Evolutionary conservation across 1,284 basidiomycete species (phyloP), one percentile per base, ranked within the genome.

Genomic region (Stygiomarasmius scandens): DNA sequence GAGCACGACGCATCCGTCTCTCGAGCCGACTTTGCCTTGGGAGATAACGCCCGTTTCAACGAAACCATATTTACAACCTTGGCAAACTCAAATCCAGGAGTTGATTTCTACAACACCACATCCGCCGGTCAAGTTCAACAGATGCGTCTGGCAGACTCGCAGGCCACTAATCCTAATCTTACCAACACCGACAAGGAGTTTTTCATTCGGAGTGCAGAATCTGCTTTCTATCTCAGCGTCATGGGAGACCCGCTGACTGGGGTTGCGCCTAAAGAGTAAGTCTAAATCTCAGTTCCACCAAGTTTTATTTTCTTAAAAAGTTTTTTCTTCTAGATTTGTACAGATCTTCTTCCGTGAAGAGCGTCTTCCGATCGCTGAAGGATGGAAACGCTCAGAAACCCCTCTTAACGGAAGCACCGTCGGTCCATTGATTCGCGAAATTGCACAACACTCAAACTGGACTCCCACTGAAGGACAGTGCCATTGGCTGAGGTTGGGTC

Each of bases 1-100:
- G 63, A 64, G 41, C 64, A 63, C 41, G 61, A 65, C 36, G 64
- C 61, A 2, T 65, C 64, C 29, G 32, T 64, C 6, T 65, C 64
- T 9, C 64, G 65, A 22, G 56, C 24, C 2, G 65, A 65, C 48
- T 58, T 55, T 51, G 63, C 58, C 11, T 10, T 54, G 10, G 65
- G 65, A 2, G 63, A 65, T 53, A 63, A 66, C 51, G 47, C 43
- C 10, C 48, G 49, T 29, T 65, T 65, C 59, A 65, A 65, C 56
- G 64, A 65, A 44, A 60, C 55, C 0, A 61, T 66, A 50, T 66
- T 58, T 47, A 25, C 38, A 29, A 59, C 61, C 12, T 60, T 63
- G 12, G 63, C 64, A 20, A 61, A 65, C 47, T 58, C 65, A 3
- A 66, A 66, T 34, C 61, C 65, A 14, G 65, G 64, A 14, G 59